Conservation (phyloP, 306 rosid species). For the Corylus heterophylla region DNA sequence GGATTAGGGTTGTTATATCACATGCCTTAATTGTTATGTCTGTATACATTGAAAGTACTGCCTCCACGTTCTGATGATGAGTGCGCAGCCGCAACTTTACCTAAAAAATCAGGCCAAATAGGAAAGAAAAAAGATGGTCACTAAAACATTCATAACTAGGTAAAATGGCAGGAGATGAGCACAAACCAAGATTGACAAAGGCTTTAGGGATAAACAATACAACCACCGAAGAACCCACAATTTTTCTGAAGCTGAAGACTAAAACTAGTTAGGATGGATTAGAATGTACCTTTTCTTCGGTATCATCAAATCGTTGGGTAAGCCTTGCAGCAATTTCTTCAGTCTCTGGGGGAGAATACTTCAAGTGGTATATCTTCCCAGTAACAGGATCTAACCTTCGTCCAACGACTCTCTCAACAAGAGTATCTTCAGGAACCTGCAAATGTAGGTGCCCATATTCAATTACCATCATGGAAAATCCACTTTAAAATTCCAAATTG, state of each 20-base stretch:
- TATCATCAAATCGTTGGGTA: conserved; percentile 90
- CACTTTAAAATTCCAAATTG: not conserved
- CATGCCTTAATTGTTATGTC: conserved; percentile 67
- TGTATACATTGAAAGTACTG: conserved; percentile 74
- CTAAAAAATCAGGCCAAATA: conserved; percentile 42
- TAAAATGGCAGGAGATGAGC: conserved; percentile 3
- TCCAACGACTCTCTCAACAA: conserved; percentile 91
- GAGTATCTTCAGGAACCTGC: conserved; percentile 85
- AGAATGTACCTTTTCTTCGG: conserved; percentile 75
- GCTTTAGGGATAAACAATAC: not conserved
- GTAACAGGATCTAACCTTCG: conserved; percentile 92
- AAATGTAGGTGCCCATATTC: conserved; percentile 23
- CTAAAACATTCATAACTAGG: conserved; percentile 4
- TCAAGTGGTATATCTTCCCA: conserved; percentile 87
- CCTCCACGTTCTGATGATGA: conserved; percentile 89
- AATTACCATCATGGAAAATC: not conserved
- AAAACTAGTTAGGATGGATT: conserved; percentile 4
- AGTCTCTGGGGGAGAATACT: conserved; percentile 87
- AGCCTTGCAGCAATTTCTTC: conserved; percentile 84
- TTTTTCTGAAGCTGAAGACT: conserved; percentile 1
- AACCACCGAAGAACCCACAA: not conserved
- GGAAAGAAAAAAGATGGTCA: conserved; percentile 18
- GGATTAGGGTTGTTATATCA: conserved; percentile 1
- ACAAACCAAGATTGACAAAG: not conserved
- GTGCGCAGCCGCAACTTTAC: conserved; percentile 82